A percentile compares a stretch with the other conserved stretches of the same genome.
Conservation (phyloP, 768 basidiomycete genomes). For the Tulasnella sp. region DNA sequence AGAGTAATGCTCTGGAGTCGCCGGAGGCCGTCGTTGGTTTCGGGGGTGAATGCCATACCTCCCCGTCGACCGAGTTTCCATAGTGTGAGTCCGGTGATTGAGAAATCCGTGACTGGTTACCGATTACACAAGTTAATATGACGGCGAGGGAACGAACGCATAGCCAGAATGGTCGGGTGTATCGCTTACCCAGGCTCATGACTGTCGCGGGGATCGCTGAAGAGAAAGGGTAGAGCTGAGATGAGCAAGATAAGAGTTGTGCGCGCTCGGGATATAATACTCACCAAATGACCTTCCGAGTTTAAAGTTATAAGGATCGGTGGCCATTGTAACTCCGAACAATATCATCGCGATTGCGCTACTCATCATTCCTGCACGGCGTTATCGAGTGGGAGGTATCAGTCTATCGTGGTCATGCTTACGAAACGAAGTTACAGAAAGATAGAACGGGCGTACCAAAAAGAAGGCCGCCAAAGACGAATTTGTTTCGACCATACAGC, state of each 20-base stretch:
- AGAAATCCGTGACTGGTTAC: background rate
- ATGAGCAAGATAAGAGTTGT: background rate
- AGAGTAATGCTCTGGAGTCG: background rate
- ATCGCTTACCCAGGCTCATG: background rate
- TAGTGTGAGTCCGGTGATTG: background rate
- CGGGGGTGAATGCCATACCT: background rate
- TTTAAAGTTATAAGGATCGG: slow-evolving; percentile 2
- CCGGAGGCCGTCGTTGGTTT: background rate
- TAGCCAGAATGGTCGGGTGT: no score
- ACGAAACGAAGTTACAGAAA: background rate
- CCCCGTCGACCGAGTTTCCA: background rate
- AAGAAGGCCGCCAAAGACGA: background rate
- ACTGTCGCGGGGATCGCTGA: slow-evolving; percentile 5
- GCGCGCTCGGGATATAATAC: background rate
- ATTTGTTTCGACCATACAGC: background rate
- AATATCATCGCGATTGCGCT: background rate
- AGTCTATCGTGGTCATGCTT: background rate
- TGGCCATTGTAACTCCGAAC: background rate
- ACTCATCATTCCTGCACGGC: background rate
- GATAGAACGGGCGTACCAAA: background rate
- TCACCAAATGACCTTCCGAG: background rate
- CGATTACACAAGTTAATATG: background rate
- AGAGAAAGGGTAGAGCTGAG: background rate
- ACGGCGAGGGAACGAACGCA: background rate
- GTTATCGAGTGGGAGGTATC: background rate